Evolutionary conservation across 441 rosid genomes (phyloP), one percentile per base, ranked within the genome.

Genomic region (Jatropha podagrica): DNA sequence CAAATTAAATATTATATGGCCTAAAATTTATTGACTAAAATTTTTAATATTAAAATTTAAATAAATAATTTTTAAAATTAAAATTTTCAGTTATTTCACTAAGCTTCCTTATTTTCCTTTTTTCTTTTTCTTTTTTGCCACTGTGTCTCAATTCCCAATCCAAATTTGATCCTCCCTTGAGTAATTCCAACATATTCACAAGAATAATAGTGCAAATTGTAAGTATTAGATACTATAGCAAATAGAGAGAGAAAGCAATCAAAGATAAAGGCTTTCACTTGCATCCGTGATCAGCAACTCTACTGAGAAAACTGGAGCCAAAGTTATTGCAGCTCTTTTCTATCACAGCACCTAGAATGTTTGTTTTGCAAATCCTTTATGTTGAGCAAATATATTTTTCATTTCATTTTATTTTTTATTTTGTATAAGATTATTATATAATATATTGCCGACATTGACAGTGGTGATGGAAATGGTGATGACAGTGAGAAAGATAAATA

Each of bases 301-400:
- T 96, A 66, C 93, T 97, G 7, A 77, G 90, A 69, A 93, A 84
- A 32, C 56, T 84, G 1, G 97, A 90, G 85, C 98, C 97, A 73
- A 77, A 90, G 69, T 84, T 94, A 70, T 79, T 94, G 81, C 95
- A 95, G 42, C 92, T 96, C 18, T 96, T 96, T 55, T 98, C 99
- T 12, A 88, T 92, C 23, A 90, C 92, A 10, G 92, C 98, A 0
- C 97, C 99, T 13, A 82, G 95, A 65, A 84, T 86, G 71, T 84
- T 90, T 88, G 92, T 85, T 84, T 93, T 78, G 79, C 88, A 62
- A 80, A 86, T 65, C 78, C 90, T 80, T 68, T 87, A 74, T 78
- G 88, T 46, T 83, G 67, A 76, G 66, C 40, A 13, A 44, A 17
- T 27, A 26, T 13, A 1, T n/a, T 41, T 76, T 65, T 62, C 59